Evolutionary conservation across 345 rosid genomes (phyloP).

Genomic region (Dimocarpus longan): DNA sequence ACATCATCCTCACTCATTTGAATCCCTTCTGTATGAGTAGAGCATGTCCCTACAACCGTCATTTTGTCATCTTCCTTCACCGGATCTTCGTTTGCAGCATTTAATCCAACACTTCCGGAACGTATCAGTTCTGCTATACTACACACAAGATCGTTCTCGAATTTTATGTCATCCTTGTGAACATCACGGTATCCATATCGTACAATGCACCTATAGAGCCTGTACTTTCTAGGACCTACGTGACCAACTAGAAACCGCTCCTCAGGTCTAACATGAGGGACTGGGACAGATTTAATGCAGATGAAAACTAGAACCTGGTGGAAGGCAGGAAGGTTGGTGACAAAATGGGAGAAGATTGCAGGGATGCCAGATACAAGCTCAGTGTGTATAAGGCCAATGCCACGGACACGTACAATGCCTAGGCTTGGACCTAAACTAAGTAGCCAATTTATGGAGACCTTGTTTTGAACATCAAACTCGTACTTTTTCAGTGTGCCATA

Average conservation of each 20-base stretch:
- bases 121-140: constrained; percentile 89
- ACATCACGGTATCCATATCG: constrained; percentile 89
- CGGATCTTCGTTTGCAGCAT: constrained; percentile 27
- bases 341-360: constrained; percentile 94
- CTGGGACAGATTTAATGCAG: constrained; percentile 93
- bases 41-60: constrained; percentile 85
- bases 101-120: constrained; percentile 38
- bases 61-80: constrained; percentile 55
- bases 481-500: constrained; percentile 82
- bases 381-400: constrained; percentile 89
- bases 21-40: constrained; percentile 58
- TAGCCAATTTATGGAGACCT: constrained; percentile 91
- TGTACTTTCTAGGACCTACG: constrained; percentile 72
- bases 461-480: constrained; percentile 89
- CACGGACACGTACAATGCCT: constrained; percentile 86
- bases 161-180: constrained; percentile 88
- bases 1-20: constrained; percentile 54
- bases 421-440: constrained; percentile 79
- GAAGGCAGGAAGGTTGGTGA: constrained; percentile 96
- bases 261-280: constrained; percentile 87
- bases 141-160: constrained; percentile 85
- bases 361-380: constrained; percentile 96
- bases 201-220: constrained; percentile 90
- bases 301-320: constrained; percentile 92
- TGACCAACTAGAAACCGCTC: constrained; percentile 86